Base-by-base conservation (phyloP, 2,329 filamentous ascomycete species). In the Neonectria coccinea region DNA sequence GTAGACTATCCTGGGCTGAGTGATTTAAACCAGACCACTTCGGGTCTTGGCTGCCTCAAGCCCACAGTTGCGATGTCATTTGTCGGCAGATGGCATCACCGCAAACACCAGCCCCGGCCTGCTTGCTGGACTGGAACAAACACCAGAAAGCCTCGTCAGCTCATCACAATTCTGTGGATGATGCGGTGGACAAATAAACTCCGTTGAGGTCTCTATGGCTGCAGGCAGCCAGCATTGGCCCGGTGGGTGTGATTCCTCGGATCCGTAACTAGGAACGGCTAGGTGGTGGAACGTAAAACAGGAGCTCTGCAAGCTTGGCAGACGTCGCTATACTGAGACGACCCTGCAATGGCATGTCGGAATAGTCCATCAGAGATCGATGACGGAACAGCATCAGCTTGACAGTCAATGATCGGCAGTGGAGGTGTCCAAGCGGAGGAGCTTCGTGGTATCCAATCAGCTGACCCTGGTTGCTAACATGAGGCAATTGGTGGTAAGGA, bases 381-480 rank as follows among this genome's bases (percentile, higher is more conserved):
- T 56, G 53, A 56, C 29, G 53, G 50, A 56, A 31, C 27, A 20
- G 22, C 41, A 52, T 31, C 20, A 70, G 57, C 33, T 61, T 31
- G 14, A 41, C 7, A 16, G 39, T 9, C 25, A 55, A 50, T 44
- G 59, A 71, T 70, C 62, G 55, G 42, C 62, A 65, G 42, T 29
- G 25, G 39, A 22, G 33, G 41, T 45, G 42, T 3, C n/a, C 42
- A 51, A 48, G 56, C 31, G 27, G 31, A 62, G 29, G 11, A 56
- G 53, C 54, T 7, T 8, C 47, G 25, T 18, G 29, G 53, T n/a
- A 33, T 45, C 70, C 70, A 71, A 71, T 71, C 53, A 71, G 25
- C 50, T n/a, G 11, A 10, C 18, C 14, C 18, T n/a, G 27, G 47
- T 71, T 71, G 56, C 39, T 41, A 71, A 68, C 41, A 68, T 56